A percentile compares a stretch with the other conserved stretches of the same genome.
phyloP scores from a whole-genome alignment of 805 yeast genomes.

The Metschnikowia peoriensis region DNA sequence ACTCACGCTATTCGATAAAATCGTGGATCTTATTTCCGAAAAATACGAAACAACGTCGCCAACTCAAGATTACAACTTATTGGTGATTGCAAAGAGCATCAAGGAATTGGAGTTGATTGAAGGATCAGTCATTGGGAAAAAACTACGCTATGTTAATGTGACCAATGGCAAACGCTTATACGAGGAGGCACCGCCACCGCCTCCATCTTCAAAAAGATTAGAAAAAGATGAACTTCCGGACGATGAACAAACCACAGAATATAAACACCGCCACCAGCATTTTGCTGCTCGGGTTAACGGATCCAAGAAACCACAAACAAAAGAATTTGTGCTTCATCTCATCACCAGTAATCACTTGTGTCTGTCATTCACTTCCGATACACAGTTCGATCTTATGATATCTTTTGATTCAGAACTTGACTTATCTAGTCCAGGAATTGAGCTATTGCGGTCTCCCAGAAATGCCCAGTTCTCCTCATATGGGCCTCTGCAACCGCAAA shows the following conservation, averaged over 20 bases:
- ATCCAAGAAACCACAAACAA: background rate
- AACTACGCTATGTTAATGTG: slow-evolving; percentile 60
- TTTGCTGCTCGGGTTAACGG: slow-evolving; percentile 2
- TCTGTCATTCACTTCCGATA: slow-evolving; percentile 11
- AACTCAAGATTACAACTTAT: slow-evolving; percentile 18
- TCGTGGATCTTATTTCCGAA: slow-evolving; percentile 39
- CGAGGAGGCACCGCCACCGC: slow-evolving; percentile 27
- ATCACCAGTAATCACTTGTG: slow-evolving; percentile 17
- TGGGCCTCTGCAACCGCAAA: slow-evolving; percentile 11
- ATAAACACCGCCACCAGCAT: slow-evolving; percentile 9
- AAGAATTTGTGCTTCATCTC: slow-evolving; percentile 13
- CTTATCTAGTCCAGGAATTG: slow-evolving; percentile 34
- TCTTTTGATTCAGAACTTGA: slow-evolving; percentile 38
- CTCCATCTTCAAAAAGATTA: background rate
- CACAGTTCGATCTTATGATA: slow-evolving; percentile 29
- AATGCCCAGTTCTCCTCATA: slow-evolving; percentile 1
- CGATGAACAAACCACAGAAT: slow-evolving; percentile 12
- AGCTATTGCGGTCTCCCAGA: slow-evolving; percentile 26
- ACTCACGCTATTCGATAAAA: slow-evolving; percentile 50
- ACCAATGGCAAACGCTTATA: slow-evolving; percentile 58
- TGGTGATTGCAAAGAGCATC: slow-evolving; percentile 57
- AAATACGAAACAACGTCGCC: slow-evolving; percentile 11
- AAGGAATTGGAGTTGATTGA: slow-evolving; percentile 79
- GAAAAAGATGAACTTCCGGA: slow-evolving; percentile 12
- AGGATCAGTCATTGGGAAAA: slow-evolving; percentile 72